Percentiles rank a stretch among this genome's conserved stretches.
These are phyloP conservation scores for Penicillium cosmopolitanum DNA, from an alignment of 495 filamentous ascomycete species.

Conservation along the genomic window DNA sequence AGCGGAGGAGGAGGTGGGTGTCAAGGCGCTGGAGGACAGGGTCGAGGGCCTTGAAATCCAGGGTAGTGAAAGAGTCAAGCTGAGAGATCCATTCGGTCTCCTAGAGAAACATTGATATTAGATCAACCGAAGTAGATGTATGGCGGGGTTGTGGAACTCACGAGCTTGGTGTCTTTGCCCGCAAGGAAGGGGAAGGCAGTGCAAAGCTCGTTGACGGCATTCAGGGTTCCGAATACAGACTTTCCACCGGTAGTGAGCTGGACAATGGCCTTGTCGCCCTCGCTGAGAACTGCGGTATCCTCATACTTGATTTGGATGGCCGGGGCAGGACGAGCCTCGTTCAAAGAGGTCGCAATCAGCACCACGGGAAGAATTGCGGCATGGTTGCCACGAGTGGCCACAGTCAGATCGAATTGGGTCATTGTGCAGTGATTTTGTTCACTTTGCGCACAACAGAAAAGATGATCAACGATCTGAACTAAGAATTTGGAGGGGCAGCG, in stretches of 20 bases:
- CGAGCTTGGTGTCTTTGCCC: slow-evolving; percentile 50
- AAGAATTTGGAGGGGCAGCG: slow-evolving; percentile 30
- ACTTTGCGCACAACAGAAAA: slow-evolving; percentile 8
- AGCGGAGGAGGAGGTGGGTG: slow-evolving; percentile 82
- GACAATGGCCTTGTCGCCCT: slow-evolving; percentile 47
- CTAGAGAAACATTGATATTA: slow-evolving; percentile 27
- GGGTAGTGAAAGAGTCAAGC: slow-evolving; percentile 52
- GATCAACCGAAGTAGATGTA: slow-evolving; percentile 1
- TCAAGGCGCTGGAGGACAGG: slow-evolving; percentile 76
- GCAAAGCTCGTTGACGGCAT: slow-evolving; percentile 44
- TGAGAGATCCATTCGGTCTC: slow-evolving; percentile 62
- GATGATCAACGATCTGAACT: slow-evolving; percentile 4
- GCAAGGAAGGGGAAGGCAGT: slow-evolving; percentile 46
- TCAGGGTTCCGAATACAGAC: slow-evolving; percentile 39
- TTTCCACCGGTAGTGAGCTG: slow-evolving; percentile 40
- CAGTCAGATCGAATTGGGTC: slow-evolving; percentile 49
- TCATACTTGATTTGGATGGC: slow-evolving; percentile 53
- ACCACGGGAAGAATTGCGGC: slow-evolving; percentile 52
- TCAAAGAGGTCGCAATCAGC: slow-evolving; percentile 54
- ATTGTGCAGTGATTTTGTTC: slow-evolving; percentile 25
- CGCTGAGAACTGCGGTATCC: slow-evolving; percentile 47
- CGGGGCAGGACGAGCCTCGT: slow-evolving; percentile 46
- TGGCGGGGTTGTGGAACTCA: slow-evolving; percentile 24
- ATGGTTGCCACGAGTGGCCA: slow-evolving; percentile 67
- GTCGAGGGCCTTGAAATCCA: slow-evolving; percentile 82